A percentile compares a stretch with the other conserved stretches of the same genome.
Conservation (phyloP, 208 protist species). For the Leishmania guyanensis region DNA sequence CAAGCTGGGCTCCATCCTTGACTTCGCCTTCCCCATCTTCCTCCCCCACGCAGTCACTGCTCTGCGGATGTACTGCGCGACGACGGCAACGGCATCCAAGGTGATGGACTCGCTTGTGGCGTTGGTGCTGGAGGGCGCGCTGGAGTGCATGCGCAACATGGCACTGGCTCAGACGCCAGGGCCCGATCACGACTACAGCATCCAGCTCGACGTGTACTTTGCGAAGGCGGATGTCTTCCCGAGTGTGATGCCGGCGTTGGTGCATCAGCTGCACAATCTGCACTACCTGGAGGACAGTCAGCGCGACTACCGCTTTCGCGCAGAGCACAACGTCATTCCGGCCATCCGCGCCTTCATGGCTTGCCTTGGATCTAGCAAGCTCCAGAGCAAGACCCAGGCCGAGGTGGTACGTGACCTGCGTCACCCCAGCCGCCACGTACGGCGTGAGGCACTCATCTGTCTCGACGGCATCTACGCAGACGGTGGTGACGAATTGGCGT, state of each 20-base stretch:
- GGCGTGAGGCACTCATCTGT: constrained; percentile 61
- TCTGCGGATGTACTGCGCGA: constrained; percentile 63
- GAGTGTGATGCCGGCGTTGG: constrained; percentile 78
- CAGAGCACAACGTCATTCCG: constrained; percentile 74
- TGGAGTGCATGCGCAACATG: constrained; percentile 76
- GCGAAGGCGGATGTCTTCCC: constrained; percentile 80
- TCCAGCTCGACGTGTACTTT: constrained; percentile 73
- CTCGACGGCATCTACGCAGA: constrained; percentile 88
- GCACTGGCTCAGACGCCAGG: constrained; percentile 68
- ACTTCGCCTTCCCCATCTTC: constrained; percentile 76
- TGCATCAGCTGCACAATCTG: constrained; percentile 82
- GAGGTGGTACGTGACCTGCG: constrained; percentile 78
- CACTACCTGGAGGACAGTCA: constrained; percentile 62
- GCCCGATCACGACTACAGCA: constrained; percentile 78
- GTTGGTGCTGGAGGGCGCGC: constrained; percentile 65
- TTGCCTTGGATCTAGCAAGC: constrained; percentile 68
- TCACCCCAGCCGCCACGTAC: constrained; percentile 74
- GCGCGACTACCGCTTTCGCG: constrained; percentile 72
- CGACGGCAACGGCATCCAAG: constrained; percentile 31
- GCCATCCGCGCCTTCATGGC: constrained; percentile 79
- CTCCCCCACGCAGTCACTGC: constrained; percentile 66
- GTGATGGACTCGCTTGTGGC: constrained; percentile 55
- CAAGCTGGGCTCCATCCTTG: constrained; percentile 73
- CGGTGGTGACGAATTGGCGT: constrained; percentile 88
- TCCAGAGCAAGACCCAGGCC: constrained; percentile 85